Conservation (phyloP, 148 eudicot genomes). For the Camellia granthamiana region DNA sequence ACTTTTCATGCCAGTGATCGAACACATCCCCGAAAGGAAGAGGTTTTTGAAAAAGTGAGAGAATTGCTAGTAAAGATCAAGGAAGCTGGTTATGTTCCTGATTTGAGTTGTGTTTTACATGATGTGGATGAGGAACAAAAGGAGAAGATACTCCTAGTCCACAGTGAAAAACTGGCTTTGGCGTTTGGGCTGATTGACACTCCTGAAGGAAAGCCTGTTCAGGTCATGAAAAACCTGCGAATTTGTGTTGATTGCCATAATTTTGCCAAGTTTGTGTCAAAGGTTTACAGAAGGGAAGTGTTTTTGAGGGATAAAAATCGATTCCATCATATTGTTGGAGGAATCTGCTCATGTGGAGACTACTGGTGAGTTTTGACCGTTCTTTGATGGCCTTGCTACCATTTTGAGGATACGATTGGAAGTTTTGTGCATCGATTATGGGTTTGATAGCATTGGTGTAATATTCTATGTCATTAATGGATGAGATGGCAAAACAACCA, state of each 20-base stretch:
- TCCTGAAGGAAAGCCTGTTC: conserved; percentile 43
- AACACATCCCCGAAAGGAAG: conserved; percentile 58
- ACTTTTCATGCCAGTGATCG: conserved; percentile 68
- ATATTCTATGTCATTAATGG: neutral
- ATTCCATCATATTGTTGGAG: conserved; percentile 64
- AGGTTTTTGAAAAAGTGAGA: conserved; percentile 55
- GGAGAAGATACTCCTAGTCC: conserved; percentile 72
- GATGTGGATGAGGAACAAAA: conserved; percentile 88
- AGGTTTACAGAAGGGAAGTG: conserved; percentile 48
- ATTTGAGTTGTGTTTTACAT: conserved; percentile 58
- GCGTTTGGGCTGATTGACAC: conserved; percentile 58
- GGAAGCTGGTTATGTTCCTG: conserved; percentile 73
- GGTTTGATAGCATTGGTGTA: neutral
- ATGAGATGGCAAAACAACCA: neutral
- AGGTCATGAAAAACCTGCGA: conserved; percentile 73
- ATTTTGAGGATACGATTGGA: neutral
- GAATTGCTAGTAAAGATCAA: conserved; percentile 48
- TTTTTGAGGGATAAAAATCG: conserved; percentile 64
- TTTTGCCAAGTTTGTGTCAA: conserved; percentile 69
- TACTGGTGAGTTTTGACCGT: conserved; percentile 49
- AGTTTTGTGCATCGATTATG: neutral
- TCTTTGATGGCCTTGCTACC: neutral
- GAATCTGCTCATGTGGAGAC: conserved; percentile 72
- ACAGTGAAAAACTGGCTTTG: conserved; percentile 76
- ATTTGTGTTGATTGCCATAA: conserved; percentile 88